phyloP scores from a whole-genome alignment of 768 basidiomycete species.

The Clitopilus hobsonii region DNA sequence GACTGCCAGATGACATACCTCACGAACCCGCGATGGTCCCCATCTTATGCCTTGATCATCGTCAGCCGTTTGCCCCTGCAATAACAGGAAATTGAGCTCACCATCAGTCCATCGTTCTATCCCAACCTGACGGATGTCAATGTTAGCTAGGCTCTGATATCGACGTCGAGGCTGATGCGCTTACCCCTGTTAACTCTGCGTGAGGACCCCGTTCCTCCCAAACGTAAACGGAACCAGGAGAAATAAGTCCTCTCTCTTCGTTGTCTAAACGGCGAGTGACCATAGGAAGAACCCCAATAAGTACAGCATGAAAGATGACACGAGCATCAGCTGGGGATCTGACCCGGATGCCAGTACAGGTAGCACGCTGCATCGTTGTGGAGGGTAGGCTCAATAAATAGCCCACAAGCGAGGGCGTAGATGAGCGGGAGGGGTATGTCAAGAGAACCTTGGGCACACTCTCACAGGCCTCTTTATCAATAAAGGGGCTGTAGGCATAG shows the following conservation, averaged over 20 bases:
- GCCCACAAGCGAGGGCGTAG: not conserved
- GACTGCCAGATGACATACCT: conserved; percentile 38
- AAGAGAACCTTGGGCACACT: not conserved
- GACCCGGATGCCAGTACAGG: conserved; percentile 46
- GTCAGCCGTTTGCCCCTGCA: not conserved
- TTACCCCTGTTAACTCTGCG: conserved; percentile 67
- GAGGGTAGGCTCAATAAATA: not conserved
- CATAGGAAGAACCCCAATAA: conserved; percentile 65
- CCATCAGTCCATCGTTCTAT: conserved; percentile 85
- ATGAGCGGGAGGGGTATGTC: not conserved
- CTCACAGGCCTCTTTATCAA: conserved; percentile 26
- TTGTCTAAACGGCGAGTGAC: conserved; percentile 72
- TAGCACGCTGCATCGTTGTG: conserved; percentile 43
- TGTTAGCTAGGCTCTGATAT: too few relatives aligned
- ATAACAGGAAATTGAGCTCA: conserved; percentile 12
- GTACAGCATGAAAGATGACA: conserved; percentile 72
- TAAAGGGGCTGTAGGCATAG: conserved; percentile 26
- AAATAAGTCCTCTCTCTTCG: conserved; percentile 67
- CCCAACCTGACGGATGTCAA: conserved; percentile 49
- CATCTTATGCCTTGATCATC: conserved; percentile 51
- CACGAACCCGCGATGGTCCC: conserved; percentile 78
- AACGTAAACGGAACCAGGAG: conserved; percentile 76
- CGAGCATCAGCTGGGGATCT: conserved; percentile 49
- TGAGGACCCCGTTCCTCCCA: conserved; percentile 81
- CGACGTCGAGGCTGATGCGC: conserved; percentile 21